Evolutionary conservation across 148 eudicot species (phyloP), one percentile per base, ranked within the genome.

Genomic region (Vaccinium corymbosum): DNA sequence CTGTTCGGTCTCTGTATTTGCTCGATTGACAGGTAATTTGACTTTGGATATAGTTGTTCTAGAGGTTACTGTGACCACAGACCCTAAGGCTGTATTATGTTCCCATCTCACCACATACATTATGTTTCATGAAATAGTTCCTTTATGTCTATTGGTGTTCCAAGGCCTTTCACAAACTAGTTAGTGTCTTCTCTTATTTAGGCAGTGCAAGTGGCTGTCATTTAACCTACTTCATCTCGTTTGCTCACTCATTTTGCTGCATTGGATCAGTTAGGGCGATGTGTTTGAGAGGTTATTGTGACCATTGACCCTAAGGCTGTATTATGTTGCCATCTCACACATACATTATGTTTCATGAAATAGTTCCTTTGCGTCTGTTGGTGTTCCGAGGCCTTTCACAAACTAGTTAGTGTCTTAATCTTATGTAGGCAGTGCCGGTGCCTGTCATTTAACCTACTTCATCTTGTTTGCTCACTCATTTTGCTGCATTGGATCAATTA

Each of bases 401-500:
- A 29, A 27, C 38, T 27, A 68, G 72, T 66, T 12, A 25, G 17
- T 68, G 7, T 68, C 14, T 4, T 68, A 1, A 1, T 66, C 32
- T 27, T 72, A 35, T 72, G 16, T 38, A 5, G 76, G 76, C 76
- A 72, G 76, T 72, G 76, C 20, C 38, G 8, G 16, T 38, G n/a
- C 0, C 10, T 38, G n/a, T 6, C 76, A 32, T 35, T 71, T 72
- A 0, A 38, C 76, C 49, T 32, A 72, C 76, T 72, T 72, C 49
- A 72, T 72, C 49, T 32, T 0, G n/a, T 35, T 38, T 72, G 49
- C 50, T 38, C 22, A 15, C 49, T 72, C 2, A 32, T 82, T 72
- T 29, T 82, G 29, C 57, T 66, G 57, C 68, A 2, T 71, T 57
- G 49, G 53, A 84, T 84, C 12, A 42, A 70, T 20, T 79, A 19